Conservation (phyloP, 768 basidiomycete genomes). For the Brasilioporus rufonigricans region DNA sequence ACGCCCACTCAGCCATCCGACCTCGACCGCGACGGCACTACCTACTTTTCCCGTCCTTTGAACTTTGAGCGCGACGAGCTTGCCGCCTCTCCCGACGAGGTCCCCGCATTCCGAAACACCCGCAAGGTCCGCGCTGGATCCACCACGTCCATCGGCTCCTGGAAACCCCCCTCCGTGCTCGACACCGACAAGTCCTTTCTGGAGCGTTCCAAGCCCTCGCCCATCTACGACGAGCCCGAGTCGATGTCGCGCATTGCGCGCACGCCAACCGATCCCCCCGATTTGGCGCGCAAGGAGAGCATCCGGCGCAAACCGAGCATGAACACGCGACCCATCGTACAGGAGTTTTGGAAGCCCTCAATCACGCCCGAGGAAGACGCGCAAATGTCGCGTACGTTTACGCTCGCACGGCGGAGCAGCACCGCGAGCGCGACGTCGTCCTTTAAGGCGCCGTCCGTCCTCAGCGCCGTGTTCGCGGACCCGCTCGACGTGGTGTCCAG, state of each 20-base stretch:
- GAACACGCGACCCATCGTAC: conserved; percentile 34
- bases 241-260: conserved; percentile 19
- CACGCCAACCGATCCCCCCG: conserved; percentile 19
- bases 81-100: conserved; percentile 19
- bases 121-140: conserved; percentile 29
- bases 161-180: conserved; percentile 25
- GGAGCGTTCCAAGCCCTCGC: conserved; percentile 21
- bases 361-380: conserved; percentile 44
- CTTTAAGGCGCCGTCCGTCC: conserved; percentile 40
- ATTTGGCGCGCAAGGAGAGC: conserved; percentile 24
- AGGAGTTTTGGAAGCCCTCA: conserved; percentile 51
- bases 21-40: conserved; percentile 20
- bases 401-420: conserved; percentile 46
- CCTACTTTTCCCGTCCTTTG: conserved; percentile 17
- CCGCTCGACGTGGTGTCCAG: conserved; percentile 18
- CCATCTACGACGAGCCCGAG: conserved; percentile 31
- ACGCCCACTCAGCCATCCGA: conserved; percentile 20
- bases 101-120: conserved; percentile 6
- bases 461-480: conserved; percentile 37
- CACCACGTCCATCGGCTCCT: conserved; percentile 25
- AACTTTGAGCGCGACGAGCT: conserved; percentile 21
- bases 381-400: conserved; percentile 38
- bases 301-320: conserved; percentile 35
- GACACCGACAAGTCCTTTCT: conserved; percentile 21
- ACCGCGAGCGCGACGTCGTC: conserved; percentile 50